A percentile compares a stretch with the other conserved stretches of the same genome.
Conservation (phyloP, 805 yeast species). For the Lipomyces starkeyi region DNA sequence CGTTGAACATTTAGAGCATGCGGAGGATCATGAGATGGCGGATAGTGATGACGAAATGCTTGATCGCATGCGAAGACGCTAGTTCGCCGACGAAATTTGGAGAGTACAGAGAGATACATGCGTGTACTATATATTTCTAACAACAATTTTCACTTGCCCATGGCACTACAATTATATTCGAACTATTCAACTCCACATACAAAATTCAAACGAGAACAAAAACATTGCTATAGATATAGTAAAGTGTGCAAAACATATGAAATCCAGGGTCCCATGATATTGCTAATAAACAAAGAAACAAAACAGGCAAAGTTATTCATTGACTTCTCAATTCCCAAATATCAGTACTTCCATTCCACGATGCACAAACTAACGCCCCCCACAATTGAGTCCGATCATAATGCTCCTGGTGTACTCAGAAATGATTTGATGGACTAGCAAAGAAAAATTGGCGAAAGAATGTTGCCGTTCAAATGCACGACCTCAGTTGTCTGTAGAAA, state of each 20-base stretch:
- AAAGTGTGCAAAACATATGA: background rate
- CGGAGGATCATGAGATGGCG: slow-evolving; percentile 17
- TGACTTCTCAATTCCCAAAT: background rate
- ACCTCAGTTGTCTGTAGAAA: background rate
- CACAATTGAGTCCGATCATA: background rate
- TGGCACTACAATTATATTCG: background rate
- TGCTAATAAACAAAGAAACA: background rate
- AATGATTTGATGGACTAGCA: background rate
- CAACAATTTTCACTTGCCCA: background rate
- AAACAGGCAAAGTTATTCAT: background rate
- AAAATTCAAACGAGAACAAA: background rate
- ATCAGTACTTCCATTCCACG: background rate
- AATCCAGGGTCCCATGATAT: background rate
- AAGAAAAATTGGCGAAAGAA: background rate
- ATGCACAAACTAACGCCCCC: background rate
- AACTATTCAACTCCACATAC: background rate
- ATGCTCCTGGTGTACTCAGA: background rate
- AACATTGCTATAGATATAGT: background rate
- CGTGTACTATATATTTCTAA: background rate
- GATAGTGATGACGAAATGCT: slow-evolving; percentile 31
- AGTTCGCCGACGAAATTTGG: background rate
- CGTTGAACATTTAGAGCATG: slow-evolving; percentile 31
- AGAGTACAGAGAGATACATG: background rate
- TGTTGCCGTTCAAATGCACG: background rate
- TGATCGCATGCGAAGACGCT: slow-evolving; percentile 4